Evolutionary conservation across 306 rosid species (phyloP).

Genomic region (Gastrolobium villosum): DNA sequence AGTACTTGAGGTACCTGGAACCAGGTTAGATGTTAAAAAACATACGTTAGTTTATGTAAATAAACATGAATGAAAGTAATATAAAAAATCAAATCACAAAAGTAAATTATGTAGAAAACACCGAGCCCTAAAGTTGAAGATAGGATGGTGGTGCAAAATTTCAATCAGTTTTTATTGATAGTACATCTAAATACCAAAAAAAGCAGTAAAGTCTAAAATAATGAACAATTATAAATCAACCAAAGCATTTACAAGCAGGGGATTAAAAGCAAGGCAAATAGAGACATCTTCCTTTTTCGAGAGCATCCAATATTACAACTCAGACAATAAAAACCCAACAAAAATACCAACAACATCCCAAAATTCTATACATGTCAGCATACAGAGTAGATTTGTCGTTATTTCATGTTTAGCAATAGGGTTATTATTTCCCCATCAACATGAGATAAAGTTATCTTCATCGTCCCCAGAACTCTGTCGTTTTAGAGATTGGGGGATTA

Average conservation of each 20-base stretch:
- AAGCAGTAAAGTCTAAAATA: not conserved
- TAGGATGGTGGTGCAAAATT: not conserved
- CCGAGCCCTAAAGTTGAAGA: not conserved
- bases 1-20: slow-evolving; percentile 46
- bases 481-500: no score
- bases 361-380: not conserved
- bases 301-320: not conserved
- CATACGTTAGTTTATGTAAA: not conserved
- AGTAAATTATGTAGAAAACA: not conserved
- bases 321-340: not conserved
- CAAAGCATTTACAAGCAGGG: not conserved
- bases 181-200: not conserved
- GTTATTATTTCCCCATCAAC: no score
- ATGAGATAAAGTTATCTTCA: no score
- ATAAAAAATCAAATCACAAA: not conserved
- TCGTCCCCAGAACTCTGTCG: no score
- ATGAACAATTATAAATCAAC: not conserved
- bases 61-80: not conserved
- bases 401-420: not conserved
- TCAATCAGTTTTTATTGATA: not conserved
- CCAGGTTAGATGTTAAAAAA: not conserved
- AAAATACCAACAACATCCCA: not conserved
- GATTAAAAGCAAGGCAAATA: not conserved
- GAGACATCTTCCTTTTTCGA: not conserved
- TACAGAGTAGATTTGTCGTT: not conserved